Conservation (phyloP, 495 filamentous ascomycete genomes). For the Aeminium ludgeri region DNA sequence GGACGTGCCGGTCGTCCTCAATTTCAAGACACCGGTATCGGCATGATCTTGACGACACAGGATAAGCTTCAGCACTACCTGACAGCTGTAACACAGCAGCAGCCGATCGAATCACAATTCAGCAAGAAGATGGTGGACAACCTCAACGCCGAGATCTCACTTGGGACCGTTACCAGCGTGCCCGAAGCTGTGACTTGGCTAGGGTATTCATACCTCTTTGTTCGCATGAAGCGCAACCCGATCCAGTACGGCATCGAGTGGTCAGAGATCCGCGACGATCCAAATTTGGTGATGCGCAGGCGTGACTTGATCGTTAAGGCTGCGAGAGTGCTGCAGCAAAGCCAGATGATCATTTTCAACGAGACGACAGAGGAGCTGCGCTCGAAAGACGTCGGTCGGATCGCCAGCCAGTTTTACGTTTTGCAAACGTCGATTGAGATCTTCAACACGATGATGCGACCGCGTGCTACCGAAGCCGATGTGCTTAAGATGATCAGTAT, state of each 20-base stretch:
- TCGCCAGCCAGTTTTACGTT: constrained; percentile 94
- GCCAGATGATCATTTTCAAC: constrained; percentile 98
- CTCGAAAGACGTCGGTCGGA: constrained; percentile 85
- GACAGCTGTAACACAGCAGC: constrained; percentile 79
- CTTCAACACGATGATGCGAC: constrained; percentile 84
- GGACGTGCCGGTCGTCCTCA: constrained; percentile 94
- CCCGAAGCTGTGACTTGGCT: constrained; percentile 90
- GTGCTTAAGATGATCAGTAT: constrained; percentile 86
- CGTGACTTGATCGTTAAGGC: constrained; percentile 73
- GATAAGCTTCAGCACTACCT: constrained; percentile 90
- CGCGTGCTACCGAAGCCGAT: constrained; percentile 67
- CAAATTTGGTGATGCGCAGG: constrained; percentile 62
- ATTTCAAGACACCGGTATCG: constrained; percentile 88
- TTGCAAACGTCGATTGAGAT: constrained; percentile 82
- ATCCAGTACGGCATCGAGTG: constrained; percentile 91
- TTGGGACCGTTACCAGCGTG: constrained; percentile 94
- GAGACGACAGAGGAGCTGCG: constrained; percentile 78
- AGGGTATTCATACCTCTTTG: constrained; percentile 92
- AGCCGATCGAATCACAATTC: constrained; percentile 90
- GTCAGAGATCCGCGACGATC: constrained; percentile 77
- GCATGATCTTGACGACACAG: constrained; percentile 87
- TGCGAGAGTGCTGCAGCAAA: constrained; percentile 66
- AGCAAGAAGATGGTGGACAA: constrained; percentile 87
- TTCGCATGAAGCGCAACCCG: constrained; percentile 85
- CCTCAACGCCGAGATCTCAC: constrained; percentile 81